phyloP scores from a whole-genome alignment of 305 asterid genomes.

The Fraxinus paxiana region DNA sequence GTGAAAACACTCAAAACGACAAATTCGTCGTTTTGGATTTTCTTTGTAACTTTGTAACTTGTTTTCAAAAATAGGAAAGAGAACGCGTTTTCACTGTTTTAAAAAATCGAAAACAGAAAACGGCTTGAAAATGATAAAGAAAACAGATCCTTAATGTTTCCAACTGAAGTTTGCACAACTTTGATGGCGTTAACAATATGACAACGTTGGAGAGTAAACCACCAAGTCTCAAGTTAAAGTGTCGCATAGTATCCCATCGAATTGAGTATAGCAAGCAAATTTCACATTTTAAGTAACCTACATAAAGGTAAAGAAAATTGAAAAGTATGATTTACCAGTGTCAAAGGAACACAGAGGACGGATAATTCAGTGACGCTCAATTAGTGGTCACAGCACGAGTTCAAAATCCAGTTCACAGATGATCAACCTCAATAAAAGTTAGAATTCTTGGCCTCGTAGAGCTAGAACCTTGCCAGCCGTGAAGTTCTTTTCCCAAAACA shows the following conservation, averaged over 20 bases:
- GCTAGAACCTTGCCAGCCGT: neutral
- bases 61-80: too few relatives aligned
- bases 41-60: too few relatives aligned
- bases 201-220: neutral
- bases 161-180: neutral
- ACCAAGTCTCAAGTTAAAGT: neutral
- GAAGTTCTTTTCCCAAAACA: neutral
- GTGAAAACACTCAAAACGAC: too few relatives aligned
- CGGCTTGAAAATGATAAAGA: too few relatives aligned
- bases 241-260: neutral
- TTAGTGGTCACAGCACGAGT: constrained; percentile 10
- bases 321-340: neutral
- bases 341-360: neutral
- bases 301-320: neutral
- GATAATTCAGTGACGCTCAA: neutral
- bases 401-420: neutral
- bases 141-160: neutral
- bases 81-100: too few relatives aligned
- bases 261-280: neutral
- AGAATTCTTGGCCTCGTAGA: neutral
- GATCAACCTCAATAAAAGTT: constrained; percentile 7
- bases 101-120: too few relatives aligned
- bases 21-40: too few relatives aligned
- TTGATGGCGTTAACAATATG: neutral
- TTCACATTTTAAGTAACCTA: neutral